Evolutionary conservation across 2,329 filamentous ascomycete genomes (phyloP).

Genomic region (Torrubiella hemipterigena): DNA sequence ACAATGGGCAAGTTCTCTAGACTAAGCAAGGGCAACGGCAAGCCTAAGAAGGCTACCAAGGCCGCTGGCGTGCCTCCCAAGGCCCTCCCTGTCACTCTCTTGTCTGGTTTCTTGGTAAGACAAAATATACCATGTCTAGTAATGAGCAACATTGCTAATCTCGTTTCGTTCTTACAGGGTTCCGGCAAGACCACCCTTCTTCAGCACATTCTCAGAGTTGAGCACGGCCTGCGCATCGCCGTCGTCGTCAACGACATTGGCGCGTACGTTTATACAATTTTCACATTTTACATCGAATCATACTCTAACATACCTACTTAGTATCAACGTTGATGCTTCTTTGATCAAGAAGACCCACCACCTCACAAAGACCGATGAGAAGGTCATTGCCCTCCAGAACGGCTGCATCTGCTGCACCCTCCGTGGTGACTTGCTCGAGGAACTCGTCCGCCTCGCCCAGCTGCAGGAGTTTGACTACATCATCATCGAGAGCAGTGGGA

Average conservation of each 20-base stretch:
- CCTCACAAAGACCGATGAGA: slow-evolving; percentile 47
- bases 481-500: slow-evolving; percentile 59
- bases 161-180: slow-evolving; percentile 30
- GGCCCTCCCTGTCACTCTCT: slow-evolving; percentile 43
- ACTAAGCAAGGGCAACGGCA: no score
- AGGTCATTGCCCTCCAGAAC: slow-evolving; percentile 57
- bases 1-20: no score
- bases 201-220: slow-evolving; percentile 53
- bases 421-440: slow-evolving; percentile 57
- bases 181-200: slow-evolving; percentile 62
- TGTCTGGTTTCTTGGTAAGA: slow-evolving; percentile 46
- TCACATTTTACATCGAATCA: fast-evolving
- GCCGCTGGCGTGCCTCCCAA: slow-evolving; percentile 9
- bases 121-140: not conserved
- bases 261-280: slow-evolving; percentile 23
- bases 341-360: slow-evolving; percentile 44
- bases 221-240: slow-evolving; percentile 57
- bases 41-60: no score
- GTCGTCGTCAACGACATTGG: slow-evolving; percentile 66
- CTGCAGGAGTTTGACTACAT: slow-evolving; percentile 57
- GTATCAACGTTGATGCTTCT: slow-evolving; percentile 53
- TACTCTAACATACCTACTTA: slow-evolving; percentile 11
- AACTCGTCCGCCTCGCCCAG: slow-evolving; percentile 52
- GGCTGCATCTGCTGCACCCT: slow-evolving; percentile 69
- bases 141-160: not conserved